Evolutionary conservation across 2,329 filamentous ascomycete genomes (phyloP).

Genomic region (Aspergillus sp.): DNA sequence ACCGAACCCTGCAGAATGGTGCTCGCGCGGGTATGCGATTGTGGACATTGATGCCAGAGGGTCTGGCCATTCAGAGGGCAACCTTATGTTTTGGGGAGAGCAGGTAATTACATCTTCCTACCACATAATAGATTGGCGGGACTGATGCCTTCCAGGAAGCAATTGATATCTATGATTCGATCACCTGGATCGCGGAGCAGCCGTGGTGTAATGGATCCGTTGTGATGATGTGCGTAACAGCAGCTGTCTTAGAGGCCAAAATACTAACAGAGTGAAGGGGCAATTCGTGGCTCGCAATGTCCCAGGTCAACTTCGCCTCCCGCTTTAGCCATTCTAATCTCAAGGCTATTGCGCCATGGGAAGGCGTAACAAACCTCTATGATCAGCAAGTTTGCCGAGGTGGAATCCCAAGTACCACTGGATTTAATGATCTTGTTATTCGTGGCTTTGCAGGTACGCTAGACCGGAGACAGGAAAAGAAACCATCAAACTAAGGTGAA

Average conservation of each 20-base stretch:
- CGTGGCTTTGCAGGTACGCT: constrained; percentile 5
- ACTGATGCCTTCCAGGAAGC: constrained; percentile 10
- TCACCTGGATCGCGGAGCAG: constrained; percentile 14
- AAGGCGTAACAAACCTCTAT: constrained; percentile 12
- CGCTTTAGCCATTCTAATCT: constrained; percentile 8
- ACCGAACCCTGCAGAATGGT: constrained; percentile 24
- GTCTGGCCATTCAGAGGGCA: constrained; percentile 19
- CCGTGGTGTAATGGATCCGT: constrained; percentile 17
- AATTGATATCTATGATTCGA: constrained; percentile 18
- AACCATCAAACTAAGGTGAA: too few species aligned
- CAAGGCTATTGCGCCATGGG: constrained; percentile 17
- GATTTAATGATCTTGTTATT: constrained; percentile 7
- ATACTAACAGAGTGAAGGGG: constrained; percentile 1
- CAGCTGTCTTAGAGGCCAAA: background rate
- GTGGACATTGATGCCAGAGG: constrained; percentile 24
- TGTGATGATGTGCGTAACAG: constrained; percentile 5
- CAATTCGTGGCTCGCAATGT: constrained; percentile 12
- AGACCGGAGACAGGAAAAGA: too few species aligned
- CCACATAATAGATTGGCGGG: background rate
- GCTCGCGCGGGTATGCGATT: constrained; percentile 21
- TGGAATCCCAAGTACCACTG: constrained; percentile 8
- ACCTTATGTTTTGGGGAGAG: constrained; percentile 16
- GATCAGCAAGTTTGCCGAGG: constrained; percentile 11
- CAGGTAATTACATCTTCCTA: background rate
- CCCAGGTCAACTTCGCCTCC: constrained; percentile 8